Evolutionary conservation across 257 asterid species (phyloP), one percentile per base, ranked within the genome.

Genomic region (Solanum sitiens): DNA sequence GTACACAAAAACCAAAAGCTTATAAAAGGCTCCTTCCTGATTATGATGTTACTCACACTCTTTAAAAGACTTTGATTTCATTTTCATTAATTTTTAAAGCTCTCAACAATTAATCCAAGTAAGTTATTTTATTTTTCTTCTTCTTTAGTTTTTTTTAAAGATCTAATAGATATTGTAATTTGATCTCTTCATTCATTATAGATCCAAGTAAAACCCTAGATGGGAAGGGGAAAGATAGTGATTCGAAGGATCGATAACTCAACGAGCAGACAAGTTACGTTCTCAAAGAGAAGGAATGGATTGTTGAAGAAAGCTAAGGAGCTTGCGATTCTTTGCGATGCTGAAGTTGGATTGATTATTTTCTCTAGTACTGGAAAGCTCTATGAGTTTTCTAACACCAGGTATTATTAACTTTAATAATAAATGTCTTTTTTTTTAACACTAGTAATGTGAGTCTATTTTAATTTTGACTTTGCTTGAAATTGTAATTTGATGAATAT

Each of bases 151-250:
- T 39, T 15, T 15, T 65, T 6, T 85, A 27, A 13, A 39, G 61
- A 40, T 67, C 15, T 35, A 40, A 30, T 47, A 53, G 4, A 35
- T n/a, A 85, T 25, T 65, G 20, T n/a, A 67, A 18, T n/a, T n/a
- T 63, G 18, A 35, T 68, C 11, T 42, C n/a, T 11, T 87, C 16
- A 18, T 16, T 50, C 42, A 8, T 45, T 27, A 79, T 45, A 35
- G 89, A 89, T 90, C 40, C 35, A 15, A 61, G 39, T 5, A 67
- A 89, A 91, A 87, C 88, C 92, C 90, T 87, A 85, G 40, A 91
- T 91, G 93, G 92, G 93, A 61, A 91, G 93, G 75, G 93, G 93
- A 63, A 91, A 91, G 90, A 90, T 90, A 79, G 93, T 77, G 68
- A 91, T 90, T 21, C 89, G 88, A 50, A 76, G 91, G 83, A 91